Conservation (phyloP, 106 monocot species). For the Acanthochlamys bracteata region DNA sequence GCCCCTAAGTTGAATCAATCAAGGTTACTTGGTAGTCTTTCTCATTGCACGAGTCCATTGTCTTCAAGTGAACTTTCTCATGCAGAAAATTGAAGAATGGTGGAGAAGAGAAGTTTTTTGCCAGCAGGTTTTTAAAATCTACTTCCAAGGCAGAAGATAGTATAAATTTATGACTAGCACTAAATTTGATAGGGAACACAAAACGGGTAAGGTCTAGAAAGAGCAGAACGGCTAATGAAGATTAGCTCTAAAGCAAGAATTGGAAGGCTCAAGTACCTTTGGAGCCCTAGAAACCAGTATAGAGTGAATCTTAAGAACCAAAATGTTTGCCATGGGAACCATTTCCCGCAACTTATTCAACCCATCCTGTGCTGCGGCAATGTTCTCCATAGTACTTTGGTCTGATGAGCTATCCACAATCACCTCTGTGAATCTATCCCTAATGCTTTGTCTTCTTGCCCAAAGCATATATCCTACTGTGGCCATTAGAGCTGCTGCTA, state of each 20-base stretch:
- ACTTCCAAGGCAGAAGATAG: too few species aligned
- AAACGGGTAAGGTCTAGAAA: background rate
- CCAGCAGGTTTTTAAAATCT: too few species aligned
- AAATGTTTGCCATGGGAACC: constrained; percentile 42
- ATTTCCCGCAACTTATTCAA: constrained; percentile 28
- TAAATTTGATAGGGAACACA: background rate
- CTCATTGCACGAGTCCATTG: too few species aligned
- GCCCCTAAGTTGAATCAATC: background rate
- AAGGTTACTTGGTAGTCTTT: too few species aligned
- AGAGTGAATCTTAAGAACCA: constrained; percentile 55
- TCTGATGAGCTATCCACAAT: constrained; percentile 43
- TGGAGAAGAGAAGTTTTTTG: too few species aligned
- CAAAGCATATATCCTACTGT: constrained; percentile 44
- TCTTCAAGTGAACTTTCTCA: too few species aligned
- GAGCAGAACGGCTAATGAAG: background rate
- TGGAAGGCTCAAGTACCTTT: constrained; percentile 33
- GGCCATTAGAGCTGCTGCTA: constrained; percentile 25
- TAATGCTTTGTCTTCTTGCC: constrained; percentile 22
- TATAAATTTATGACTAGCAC: background rate
- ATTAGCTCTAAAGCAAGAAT: background rate
- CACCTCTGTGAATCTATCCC: constrained; percentile 25
- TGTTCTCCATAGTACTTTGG: constrained; percentile 62
- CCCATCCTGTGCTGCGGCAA: constrained; percentile 61
- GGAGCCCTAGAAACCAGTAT: constrained; percentile 48
- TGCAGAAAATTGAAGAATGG: too few species aligned